Percentiles rank a stretch among this genome's conserved stretches.
These are phyloP conservation scores for Jatropha curcas DNA, from an alignment of 345 rosid genomes.

Conservation along the genomic window DNA sequence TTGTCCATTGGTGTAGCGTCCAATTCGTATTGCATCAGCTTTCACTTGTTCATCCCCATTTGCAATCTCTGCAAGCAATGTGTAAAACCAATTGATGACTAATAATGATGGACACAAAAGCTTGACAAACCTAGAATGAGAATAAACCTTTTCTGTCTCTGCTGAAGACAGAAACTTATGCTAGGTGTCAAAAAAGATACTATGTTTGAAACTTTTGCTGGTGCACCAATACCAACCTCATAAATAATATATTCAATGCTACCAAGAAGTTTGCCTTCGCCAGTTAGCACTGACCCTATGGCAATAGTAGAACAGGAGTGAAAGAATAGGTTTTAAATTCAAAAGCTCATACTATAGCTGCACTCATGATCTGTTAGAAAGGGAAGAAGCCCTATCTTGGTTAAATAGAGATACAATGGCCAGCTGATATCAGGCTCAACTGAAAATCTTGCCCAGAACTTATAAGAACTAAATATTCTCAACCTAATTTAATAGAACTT, in stretches of 20 bases:
- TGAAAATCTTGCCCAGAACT: background rate
- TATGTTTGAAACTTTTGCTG: background rate
- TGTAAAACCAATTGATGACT: slow-evolving; percentile 11
- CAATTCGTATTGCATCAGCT: slow-evolving; percentile 87
- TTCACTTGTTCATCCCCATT: slow-evolving; percentile 92
- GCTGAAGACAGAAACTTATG: slow-evolving; percentile 2
- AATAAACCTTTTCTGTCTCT: background rate
- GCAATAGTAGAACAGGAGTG: too few species aligned
- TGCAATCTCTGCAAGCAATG: slow-evolving; percentile 60
- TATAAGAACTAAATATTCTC: background rate
- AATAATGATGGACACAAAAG: background rate
- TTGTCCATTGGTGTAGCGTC: slow-evolving; percentile 62
- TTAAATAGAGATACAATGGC: too few species aligned
- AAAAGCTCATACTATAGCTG: too few species aligned
- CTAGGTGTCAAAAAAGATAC: background rate
- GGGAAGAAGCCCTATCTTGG: too few species aligned
- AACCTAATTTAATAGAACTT: background rate
- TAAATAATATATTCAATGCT: background rate
- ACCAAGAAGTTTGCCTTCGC: too few species aligned
- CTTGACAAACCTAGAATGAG: background rate
- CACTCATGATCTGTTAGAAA: too few species aligned
- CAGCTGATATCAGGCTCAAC: background rate
- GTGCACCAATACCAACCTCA: background rate
- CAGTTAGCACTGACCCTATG: too few species aligned
- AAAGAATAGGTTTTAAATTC: too few species aligned